phyloP scores from a whole-genome alignment of 2,329 filamentous ascomycete species.

The Escovopsis sp. region DNA sequence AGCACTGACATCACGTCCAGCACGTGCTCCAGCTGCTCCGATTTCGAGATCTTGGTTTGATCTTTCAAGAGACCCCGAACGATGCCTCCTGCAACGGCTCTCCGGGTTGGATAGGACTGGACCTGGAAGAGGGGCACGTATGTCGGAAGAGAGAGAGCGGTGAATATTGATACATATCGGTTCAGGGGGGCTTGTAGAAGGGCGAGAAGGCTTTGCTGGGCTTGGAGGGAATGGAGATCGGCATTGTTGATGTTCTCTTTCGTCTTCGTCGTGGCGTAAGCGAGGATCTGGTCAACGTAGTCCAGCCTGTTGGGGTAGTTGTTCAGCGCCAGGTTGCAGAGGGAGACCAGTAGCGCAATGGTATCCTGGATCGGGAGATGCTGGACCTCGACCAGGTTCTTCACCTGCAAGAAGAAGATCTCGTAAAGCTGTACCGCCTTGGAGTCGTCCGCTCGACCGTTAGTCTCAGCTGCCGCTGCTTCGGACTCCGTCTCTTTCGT shows the following conservation, averaged over 20 bases:
- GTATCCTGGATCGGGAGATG: constrained; percentile 88
- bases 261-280: constrained; percentile 77
- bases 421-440: constrained; percentile 77
- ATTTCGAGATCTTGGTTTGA: constrained; percentile 62
- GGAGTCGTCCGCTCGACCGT: constrained; percentile 31
- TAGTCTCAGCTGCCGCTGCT: constrained; percentile 33
- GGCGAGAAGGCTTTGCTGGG: constrained; percentile 78
- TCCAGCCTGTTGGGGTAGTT: constrained; percentile 88
- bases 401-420: constrained; percentile 92
- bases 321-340: constrained; percentile 85
- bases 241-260: constrained; percentile 82
- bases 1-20: constrained; percentile 79
- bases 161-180: constrained; percentile 87
- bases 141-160: constrained; percentile 81
- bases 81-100: constrained; percentile 82
- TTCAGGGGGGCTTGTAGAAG: constrained; percentile 84
- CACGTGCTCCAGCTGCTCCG: constrained; percentile 73
- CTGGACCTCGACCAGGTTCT: constrained; percentile 82
- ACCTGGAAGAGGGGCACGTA: constrained; percentile 82
- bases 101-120: constrained; percentile 82
- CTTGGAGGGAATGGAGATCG: constrained; percentile 77
- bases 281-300: constrained; percentile 87
- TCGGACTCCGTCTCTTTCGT: constrained; percentile 18
- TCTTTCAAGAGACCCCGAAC: constrained; percentile 70
- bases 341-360: constrained; percentile 82